Percentiles rank a stretch among this genome's conserved stretches.
phyloP scores from a whole-genome alignment of 306 rosid genomes.

The Bauhinia variegata region DNA sequence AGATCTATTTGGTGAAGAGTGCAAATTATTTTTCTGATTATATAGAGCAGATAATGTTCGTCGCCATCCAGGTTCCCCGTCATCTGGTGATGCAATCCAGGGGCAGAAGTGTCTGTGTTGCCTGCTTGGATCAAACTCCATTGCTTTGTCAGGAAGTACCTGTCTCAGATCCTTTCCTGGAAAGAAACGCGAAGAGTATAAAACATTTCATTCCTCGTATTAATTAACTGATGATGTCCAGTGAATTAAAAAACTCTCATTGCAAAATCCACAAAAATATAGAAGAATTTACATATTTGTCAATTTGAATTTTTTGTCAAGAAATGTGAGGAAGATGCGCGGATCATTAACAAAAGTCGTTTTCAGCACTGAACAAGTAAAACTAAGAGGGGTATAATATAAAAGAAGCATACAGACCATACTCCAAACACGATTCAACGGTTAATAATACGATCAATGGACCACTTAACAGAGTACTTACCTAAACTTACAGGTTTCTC shows the following conservation, averaged over 20 bases:
- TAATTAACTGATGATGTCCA: slow-evolving; percentile 13
- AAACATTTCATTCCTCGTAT: slow-evolving; percentile 19
- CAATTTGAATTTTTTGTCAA: slow-evolving; percentile 9
- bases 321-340: background rate
- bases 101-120: slow-evolving; percentile 97
- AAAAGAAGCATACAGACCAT: background rate
- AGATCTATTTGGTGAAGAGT: slow-evolving; percentile 49
- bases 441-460: slow-evolving; percentile 32
- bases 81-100: slow-evolving; percentile 72
- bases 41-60: slow-evolving; percentile 76
- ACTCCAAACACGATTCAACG: slow-evolving; percentile 12
- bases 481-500: slow-evolving; percentile 51
- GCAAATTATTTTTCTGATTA: slow-evolving; percentile 52
- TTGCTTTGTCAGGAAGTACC: slow-evolving; percentile 40
- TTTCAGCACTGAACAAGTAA: background rate
- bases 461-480: slow-evolving; percentile 39
- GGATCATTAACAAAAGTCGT: too few relatives aligned
- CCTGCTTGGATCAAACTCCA: slow-evolving; percentile 86
- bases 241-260: slow-evolving; percentile 6
- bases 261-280: slow-evolving; percentile 31
- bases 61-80: slow-evolving; percentile 83
- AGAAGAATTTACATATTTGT: slow-evolving; percentile 13
- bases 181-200: slow-evolving; percentile 34
- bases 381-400: background rate
- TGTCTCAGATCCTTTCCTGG: slow-evolving; percentile 56